Base-by-base conservation (phyloP, 2,329 filamentous ascomycete species). In the Cadophora malorum region DNA sequence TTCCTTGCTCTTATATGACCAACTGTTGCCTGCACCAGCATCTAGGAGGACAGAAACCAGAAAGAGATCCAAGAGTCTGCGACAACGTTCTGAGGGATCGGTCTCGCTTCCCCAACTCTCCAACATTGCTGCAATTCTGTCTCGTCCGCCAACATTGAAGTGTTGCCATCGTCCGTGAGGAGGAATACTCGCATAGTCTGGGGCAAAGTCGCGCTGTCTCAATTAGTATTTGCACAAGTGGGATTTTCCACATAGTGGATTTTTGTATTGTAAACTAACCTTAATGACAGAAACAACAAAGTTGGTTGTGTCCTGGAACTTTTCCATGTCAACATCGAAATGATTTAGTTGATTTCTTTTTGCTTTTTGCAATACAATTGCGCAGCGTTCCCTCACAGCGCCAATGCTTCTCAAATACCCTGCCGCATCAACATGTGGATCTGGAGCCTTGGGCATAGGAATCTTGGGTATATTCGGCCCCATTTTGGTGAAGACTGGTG, bases 1-100 rank as follows among this genome's bases (percentile, higher is more conserved):
- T 77, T 97, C 94, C 71, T 90, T 90, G 77, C 93, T 97, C 83
- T 92, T 96, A 82, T 97, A 99, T 73, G 89, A 90, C 96, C 96
- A 99, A 72, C 88, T 86, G 2, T 89, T 95, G 50, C 96, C 96
- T 1, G 96, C 94, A 50, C 96, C 96, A 4, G 96, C 93, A 77
- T 96, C 92, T 9, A 96, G 85, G 61, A 96, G 82, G 8, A 96
- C 92, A 61, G 92, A 95, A 70, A 96, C 82, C 78, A 94, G 82
- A 80, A 94, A 94, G 45, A 95, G 84, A 74, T 94, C 92, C 68
- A 95, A 85, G 70, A 95, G 80, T 70, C 92, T 86, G 70, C 91
- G 89, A 68, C 91, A 92, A 70, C 89, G 87, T 80, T 95, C 92
- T 66, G 88, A 87, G 71, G 84, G 86, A 78, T 96, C 92, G 50